Evolutionary conservation across 768 basidiomycete species (phyloP).

Genomic region (Tremella fuciformis): DNA sequence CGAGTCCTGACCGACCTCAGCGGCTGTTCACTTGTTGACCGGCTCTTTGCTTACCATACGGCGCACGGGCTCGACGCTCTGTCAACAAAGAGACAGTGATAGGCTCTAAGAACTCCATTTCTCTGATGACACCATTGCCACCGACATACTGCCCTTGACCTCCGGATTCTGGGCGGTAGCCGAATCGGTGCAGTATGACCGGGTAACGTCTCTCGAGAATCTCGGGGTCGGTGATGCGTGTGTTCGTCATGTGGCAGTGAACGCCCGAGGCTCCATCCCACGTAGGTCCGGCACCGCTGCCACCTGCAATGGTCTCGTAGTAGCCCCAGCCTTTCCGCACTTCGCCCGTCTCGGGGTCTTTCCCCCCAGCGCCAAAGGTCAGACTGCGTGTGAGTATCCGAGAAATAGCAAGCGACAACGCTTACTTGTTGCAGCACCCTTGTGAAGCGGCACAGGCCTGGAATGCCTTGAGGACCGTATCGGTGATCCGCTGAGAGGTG

Average conservation of each 20-base stretch:
- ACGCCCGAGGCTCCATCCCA: slow-evolving; percentile 15
- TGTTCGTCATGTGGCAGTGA: slow-evolving; percentile 24
- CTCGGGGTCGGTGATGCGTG: slow-evolving; percentile 18
- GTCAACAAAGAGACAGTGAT: slow-evolving; percentile 27
- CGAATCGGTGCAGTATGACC: slow-evolving; percentile 15
- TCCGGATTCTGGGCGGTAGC: slow-evolving; percentile 19
- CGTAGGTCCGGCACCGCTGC: slow-evolving; percentile 14
- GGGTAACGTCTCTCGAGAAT: slow-evolving; percentile 18
- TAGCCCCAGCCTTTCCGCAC: no score
- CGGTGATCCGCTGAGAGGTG: slow-evolving; percentile 12
- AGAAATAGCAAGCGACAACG: not conserved
- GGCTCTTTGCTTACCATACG: slow-evolving; percentile 25
- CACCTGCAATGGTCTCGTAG: slow-evolving; percentile 11
- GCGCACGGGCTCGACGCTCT: slow-evolving; percentile 29
- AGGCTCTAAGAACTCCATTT: slow-evolving; percentile 35
- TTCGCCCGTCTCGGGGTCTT: slow-evolving; percentile 5
- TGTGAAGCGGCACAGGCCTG: slow-evolving; percentile 19
- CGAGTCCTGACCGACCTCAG: no score
- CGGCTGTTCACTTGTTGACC: no score
- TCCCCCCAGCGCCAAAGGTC: slow-evolving; percentile 2
- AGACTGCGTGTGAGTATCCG: not conserved
- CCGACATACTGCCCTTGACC: slow-evolving; percentile 11
- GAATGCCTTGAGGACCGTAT: slow-evolving; percentile 19
- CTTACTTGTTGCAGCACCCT: slow-evolving; percentile 10
- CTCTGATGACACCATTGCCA: slow-evolving; percentile 13